Conservation (phyloP, 2,329 filamentous ascomycete genomes). For the Myriosclerotinia curreyana region DNA sequence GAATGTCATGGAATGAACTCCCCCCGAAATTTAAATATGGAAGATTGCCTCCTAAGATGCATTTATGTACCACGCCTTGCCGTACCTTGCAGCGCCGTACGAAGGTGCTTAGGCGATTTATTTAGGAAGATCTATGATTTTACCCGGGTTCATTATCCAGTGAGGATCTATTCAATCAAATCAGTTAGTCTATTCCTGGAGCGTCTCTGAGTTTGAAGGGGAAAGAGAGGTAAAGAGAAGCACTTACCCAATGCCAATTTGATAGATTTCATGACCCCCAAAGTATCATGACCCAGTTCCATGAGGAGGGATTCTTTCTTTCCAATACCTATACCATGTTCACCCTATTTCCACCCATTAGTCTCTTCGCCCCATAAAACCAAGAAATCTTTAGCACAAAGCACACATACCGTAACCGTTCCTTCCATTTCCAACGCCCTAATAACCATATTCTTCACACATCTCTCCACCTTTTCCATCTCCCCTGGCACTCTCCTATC, state of each 20-base stretch:
- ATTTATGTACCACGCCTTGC: neutral
- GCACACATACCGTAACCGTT: slow-evolving; percentile 64
- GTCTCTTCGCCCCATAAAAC: no score
- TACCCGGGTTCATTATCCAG: slow-evolving; percentile 90
- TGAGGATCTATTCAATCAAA: slow-evolving; percentile 56
- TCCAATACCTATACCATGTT: slow-evolving; percentile 81
- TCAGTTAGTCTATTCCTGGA: neutral
- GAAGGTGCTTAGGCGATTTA: neutral
- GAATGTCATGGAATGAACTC: no score
- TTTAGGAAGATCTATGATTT: slow-evolving; percentile 71
- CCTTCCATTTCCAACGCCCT: slow-evolving; percentile 93
- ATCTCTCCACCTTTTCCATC: slow-evolving; percentile 70
- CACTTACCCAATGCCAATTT: slow-evolving; percentile 60
- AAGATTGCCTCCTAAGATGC: neutral
- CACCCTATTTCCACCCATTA: slow-evolving; percentile 49
- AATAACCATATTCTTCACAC: slow-evolving; percentile 86
- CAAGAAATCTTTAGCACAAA: neutral
- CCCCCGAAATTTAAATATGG: neutral
- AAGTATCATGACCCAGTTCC: slow-evolving; percentile 76
- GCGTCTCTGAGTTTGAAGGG: neutral
- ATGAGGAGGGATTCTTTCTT: slow-evolving; percentile 78
- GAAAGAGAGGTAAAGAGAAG: neutral
- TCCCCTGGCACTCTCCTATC: slow-evolving; percentile 67
- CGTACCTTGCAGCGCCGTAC: no score
- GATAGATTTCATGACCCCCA: slow-evolving; percentile 80